These are phyloP conservation scores for Elongisporangium anandrum DNA, from an alignment of 352 stramenopile species.

Conservation along the genomic window DNA sequence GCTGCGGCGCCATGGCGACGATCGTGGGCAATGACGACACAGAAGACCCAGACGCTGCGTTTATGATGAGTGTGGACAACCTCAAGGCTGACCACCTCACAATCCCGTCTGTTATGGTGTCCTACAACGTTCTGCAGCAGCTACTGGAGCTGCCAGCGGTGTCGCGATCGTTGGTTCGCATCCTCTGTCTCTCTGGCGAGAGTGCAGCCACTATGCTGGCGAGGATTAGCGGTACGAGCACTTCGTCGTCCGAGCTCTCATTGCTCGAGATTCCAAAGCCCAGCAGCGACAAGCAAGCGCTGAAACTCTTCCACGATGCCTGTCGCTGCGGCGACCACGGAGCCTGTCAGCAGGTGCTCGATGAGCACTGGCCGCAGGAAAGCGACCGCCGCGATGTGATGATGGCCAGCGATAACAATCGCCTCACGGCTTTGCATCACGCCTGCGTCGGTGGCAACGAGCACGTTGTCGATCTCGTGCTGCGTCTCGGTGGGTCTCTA, in stretches of 20 bases:
- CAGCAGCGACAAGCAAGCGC: not conserved
- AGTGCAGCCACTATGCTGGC: constrained; percentile 14
- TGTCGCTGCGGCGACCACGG: constrained; percentile 43
- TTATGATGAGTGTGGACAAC: constrained; percentile 74
- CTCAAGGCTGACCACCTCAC: constrained; percentile 59
- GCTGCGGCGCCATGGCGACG: constrained; percentile 42
- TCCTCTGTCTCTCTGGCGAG: constrained; percentile 52
- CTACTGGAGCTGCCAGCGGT: constrained; percentile 15
- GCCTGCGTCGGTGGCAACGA: constrained; percentile 38
- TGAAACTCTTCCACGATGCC: constrained; percentile 15
- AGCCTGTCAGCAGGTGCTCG: constrained; percentile 29
- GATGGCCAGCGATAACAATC: constrained; percentile 15
- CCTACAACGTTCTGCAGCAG: constrained; percentile 28
- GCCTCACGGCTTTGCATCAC: constrained; percentile 46
- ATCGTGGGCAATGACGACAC: constrained; percentile 70
- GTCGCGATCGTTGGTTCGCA: constrained; percentile 17
- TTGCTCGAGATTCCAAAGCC: not conserved
- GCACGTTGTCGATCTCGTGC: constrained; percentile 39
- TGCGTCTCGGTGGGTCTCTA: constrained; percentile 27
- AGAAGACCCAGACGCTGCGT: constrained; percentile 37
- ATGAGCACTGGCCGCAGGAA: constrained; percentile 15
- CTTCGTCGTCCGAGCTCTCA: not conserved
- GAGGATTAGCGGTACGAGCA: not conserved
- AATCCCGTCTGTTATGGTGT: constrained; percentile 72
- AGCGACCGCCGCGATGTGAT: constrained; percentile 9